Percentiles rank a stretch among this genome's conserved stretches.
Evolutionary conservation across 306 rosid species (phyloP).

Genomic region (Quercus ilex): DNA sequence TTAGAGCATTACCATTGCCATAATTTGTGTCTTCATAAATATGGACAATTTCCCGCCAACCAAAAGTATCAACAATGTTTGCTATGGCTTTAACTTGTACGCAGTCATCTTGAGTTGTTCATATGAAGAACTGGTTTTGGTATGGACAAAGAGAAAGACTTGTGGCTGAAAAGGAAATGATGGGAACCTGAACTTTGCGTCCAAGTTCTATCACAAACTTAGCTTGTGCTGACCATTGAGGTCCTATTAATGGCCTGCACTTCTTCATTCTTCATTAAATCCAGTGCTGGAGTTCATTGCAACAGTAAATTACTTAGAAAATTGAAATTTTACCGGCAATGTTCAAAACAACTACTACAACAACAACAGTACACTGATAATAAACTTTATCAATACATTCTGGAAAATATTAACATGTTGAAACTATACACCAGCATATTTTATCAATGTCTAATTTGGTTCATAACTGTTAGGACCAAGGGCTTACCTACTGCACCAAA

Average conservation of each 20-base stretch:
- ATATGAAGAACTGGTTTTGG: conserved; percentile 19
- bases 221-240: conserved; percentile 34
- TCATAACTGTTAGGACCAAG: too few species aligned
- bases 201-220: conserved; percentile 26
- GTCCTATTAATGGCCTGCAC: conserved; percentile 36
- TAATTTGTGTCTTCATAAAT: conserved; percentile 38
- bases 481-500: too few species aligned
- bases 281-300: conserved; percentile 6
- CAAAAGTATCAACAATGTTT: conserved; percentile 18
- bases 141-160: conserved; percentile 37
- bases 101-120: conserved; percentile 22
- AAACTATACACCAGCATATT: too few species aligned
- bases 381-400: too few species aligned
- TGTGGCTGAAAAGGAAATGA: conserved; percentile 32
- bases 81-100: conserved; percentile 25
- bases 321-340: too few species aligned
- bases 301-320: too few species aligned
- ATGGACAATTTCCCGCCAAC: conserved; percentile 34
- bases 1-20: conserved; percentile 32
- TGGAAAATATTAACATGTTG: too few species aligned
- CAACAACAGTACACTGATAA: too few species aligned
- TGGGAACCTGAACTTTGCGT: conserved; percentile 14
- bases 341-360: too few species aligned
- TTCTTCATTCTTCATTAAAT: conserved; percentile 22
- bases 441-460: too few species aligned